Evolutionary conservation across 192 early-diverging fungal genomes (phyloP).

Genomic region (Globomyces pollinis-pini): DNA sequence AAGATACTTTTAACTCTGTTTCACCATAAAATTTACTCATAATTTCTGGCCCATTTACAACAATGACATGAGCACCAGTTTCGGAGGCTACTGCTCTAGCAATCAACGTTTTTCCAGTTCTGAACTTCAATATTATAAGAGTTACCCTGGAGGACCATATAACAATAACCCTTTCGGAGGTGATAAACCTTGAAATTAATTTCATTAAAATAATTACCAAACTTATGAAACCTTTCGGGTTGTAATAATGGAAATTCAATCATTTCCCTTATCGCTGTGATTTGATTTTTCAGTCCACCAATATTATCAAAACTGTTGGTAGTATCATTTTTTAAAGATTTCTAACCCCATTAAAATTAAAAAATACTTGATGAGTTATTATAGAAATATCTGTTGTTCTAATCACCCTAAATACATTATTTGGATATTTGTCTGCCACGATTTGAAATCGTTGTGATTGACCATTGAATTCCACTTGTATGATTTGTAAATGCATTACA

Average conservation of each 20-base stretch:
- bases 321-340: too few relatives aligned
- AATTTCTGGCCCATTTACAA: conserved; percentile 89
- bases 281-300: conserved; percentile 72
- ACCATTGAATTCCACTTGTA: too few relatives aligned
- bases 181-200: conserved; percentile 27
- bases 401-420: too few relatives aligned
- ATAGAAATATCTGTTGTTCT: too few relatives aligned
- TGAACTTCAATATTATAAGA: too few relatives aligned
- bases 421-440: background rate
- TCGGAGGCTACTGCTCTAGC: conserved; percentile 79
- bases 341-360: too few relatives aligned
- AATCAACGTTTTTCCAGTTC: conserved; percentile 94
- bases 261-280: conserved; percentile 70
- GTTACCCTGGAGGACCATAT: conserved; percentile 84
- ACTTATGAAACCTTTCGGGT: conserved; percentile 64
- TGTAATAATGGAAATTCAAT: conserved; percentile 69
- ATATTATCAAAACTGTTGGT: conserved; percentile 58
- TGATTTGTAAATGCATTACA: too few relatives aligned
- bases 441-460: too few relatives aligned
- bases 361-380: too few relatives aligned
- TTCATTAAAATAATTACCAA: conserved; percentile 37
- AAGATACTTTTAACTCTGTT: conserved; percentile 71
- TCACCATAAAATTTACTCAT: conserved; percentile 88
- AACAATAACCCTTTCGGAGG: conserved; percentile 91
- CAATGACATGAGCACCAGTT: conserved; percentile 62